Evolutionary conservation across 441 rosid genomes (phyloP).

Genomic region (Erysimum pusillum): DNA sequence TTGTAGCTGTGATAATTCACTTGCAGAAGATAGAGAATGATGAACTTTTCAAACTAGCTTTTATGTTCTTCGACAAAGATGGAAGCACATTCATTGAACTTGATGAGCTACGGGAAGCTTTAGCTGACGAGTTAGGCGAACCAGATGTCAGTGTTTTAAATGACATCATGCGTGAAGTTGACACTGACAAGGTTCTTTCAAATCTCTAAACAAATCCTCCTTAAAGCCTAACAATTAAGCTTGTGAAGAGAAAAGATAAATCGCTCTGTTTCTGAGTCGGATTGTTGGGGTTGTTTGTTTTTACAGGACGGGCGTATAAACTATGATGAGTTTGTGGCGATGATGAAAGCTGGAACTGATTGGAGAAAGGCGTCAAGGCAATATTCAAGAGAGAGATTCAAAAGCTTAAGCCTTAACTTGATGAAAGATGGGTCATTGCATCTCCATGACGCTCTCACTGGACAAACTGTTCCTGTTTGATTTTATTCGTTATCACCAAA

Average conservation of each 20-base stretch:
- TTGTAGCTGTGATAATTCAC: slow-evolving; percentile 96
- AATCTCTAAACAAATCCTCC: slow-evolving; percentile 19
- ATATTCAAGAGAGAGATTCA: slow-evolving; percentile 97
- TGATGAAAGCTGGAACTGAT: slow-evolving; percentile 99
- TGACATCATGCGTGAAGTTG: slow-evolving; percentile 94
- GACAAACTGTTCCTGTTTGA: slow-evolving; percentile 78
- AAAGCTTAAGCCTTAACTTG: slow-evolving; percentile 89
- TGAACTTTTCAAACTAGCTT: slow-evolving; percentile 89
- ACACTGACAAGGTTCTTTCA: slow-evolving; percentile 81
- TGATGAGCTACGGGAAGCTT: slow-evolving; percentile 74
- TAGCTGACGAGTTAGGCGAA: slow-evolving; percentile 78
- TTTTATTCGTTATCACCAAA: slow-evolving; percentile 32
- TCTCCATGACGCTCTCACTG: slow-evolving; percentile 86
- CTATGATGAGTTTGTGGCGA: slow-evolving; percentile 90
- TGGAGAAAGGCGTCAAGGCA: slow-evolving; percentile 99
- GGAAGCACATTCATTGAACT: slow-evolving; percentile 80
- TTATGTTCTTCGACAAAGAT: slow-evolving; percentile 91
- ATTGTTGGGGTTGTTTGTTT: slow-evolving; percentile 5
- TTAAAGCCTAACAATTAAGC: slow-evolving; percentile 10
- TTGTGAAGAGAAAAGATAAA: slow-evolving; percentile 3
- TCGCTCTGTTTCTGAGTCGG: background rate
- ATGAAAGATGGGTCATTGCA: slow-evolving; percentile 97
- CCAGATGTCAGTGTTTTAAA: slow-evolving; percentile 66
- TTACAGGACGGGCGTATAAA: slow-evolving; percentile 85
- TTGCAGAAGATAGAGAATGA: slow-evolving; percentile 97